Base-by-base conservation (phyloP, 352 stramenopile genomes). In the Pythium aphanidermatum region DNA sequence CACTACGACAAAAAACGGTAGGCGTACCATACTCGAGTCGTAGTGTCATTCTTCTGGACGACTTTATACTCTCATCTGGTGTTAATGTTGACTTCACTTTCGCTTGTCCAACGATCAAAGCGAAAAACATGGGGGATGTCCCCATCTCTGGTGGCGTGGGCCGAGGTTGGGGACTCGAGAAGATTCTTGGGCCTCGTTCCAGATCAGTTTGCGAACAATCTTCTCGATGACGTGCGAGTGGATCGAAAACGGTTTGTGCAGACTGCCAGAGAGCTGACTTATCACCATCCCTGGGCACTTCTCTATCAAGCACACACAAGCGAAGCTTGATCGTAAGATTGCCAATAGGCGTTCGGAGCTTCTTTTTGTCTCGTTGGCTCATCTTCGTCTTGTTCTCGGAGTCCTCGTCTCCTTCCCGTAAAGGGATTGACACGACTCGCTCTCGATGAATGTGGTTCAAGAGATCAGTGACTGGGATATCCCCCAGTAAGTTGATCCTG, bases 1-100 rank as follows among this genome's bases (percentile, higher is more conserved):
- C n/a, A 7, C 26, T 39, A 8, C 23, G 23, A 1, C 32, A 33
- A 26, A 61, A 61, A 24, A 61, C 55, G 3, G 45, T n/a, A 11
- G 53, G 53, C 0, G 46, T 52, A 2, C 33, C 46, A 25, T 61
- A 61, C 13, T 61, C 53, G 13, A 61, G 16, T 28, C 53, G 45
- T 10, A 61, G 21, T 0, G 34, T 37, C 10, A 28, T 31, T 25
- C 40, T 21, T 11, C 21, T 11, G 4, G 9, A 17, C 32, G 32
- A 38, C 14, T n/a, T n/a, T n/a, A n/a, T n/a, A n/a, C n/a, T n/a
- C n/a, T n/a, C n/a, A n/a, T n/a, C n/a, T n/a, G n/a, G n/a, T n/a
- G n/a, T n/a, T n/a, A n/a, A n/a, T n/a, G n/a, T n/a, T n/a, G n/a
- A n/a, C n/a, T n/a, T n/a, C n/a, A n/a, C n/a, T n/a, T n/a, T n/a